Conservation (phyloP, 306 rosid species). For the Dryas alaskensis region DNA sequence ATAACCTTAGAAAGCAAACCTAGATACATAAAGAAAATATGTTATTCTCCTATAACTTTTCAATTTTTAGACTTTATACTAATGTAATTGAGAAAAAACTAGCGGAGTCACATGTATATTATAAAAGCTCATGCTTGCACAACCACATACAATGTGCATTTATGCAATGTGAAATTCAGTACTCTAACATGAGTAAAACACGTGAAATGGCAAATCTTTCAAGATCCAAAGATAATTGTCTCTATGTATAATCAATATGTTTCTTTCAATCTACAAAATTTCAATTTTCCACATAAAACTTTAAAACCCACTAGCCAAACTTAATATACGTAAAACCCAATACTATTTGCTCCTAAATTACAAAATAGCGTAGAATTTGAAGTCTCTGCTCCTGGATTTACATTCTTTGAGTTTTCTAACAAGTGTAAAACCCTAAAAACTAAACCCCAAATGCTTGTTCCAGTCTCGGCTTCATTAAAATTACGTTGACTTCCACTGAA, state of each 20-base stretch:
- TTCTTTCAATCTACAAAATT: background rate
- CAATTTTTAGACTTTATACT: background rate
- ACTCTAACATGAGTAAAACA: background rate
- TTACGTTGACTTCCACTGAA: background rate
- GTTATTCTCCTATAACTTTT: background rate
- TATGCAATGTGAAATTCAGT: background rate
- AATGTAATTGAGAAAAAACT: background rate
- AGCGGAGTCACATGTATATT: background rate
- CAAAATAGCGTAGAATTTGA: background rate
- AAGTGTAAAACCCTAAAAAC: constrained; percentile 14
- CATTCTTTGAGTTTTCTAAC: background rate
- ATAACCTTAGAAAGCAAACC: background rate
- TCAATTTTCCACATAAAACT: background rate
- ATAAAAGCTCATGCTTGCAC: background rate
- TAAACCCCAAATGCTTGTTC: background rate
- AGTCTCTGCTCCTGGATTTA: background rate
- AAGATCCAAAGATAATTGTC: background rate
- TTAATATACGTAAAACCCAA: background rate
- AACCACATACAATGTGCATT: background rate
- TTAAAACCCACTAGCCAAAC: background rate
- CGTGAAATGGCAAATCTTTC: background rate
- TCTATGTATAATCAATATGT: background rate
- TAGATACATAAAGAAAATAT: background rate
- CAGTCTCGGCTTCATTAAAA: background rate
- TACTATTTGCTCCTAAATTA: background rate